Percentiles rank a stretch among this genome's conserved stretches.
Evolutionary conservation across 148 eudicot genomes (phyloP).

Genomic region (Linanthus parryae): DNA sequence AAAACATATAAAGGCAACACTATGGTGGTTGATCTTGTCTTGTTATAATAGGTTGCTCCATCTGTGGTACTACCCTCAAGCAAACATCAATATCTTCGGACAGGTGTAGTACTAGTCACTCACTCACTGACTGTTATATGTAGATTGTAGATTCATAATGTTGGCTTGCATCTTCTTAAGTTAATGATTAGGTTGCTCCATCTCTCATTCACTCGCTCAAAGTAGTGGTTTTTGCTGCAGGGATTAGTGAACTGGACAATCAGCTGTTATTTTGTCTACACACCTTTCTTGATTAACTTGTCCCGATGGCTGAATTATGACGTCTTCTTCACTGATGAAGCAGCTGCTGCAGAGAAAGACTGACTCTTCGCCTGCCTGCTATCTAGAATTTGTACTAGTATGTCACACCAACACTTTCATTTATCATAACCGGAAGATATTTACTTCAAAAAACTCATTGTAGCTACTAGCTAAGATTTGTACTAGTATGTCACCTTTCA

Average conservation of each 20-base stretch:
- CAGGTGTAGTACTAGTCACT: conserved; percentile 34
- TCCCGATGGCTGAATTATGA: conserved; percentile 77
- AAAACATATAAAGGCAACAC: background rate
- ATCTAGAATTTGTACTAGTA: background rate
- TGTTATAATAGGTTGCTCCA: conserved; percentile 38
- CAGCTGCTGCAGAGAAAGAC: conserved; percentile 15
- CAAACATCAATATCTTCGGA: conserved; percentile 61
- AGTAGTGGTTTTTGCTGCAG: too few relatives aligned
- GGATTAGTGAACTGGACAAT: conserved; percentile 78
- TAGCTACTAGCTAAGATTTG: background rate
- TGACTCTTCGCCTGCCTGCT: conserved; percentile 6
- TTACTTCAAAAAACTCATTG: background rate
- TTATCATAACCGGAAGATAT: background rate
- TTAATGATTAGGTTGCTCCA: background rate
- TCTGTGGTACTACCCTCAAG: conserved; percentile 85
- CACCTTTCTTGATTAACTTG: conserved; percentile 60
- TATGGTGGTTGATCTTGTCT: background rate
- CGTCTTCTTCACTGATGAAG: too few relatives aligned
- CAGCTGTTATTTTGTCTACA: conserved; percentile 75
- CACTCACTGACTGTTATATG: background rate
- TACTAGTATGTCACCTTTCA: too few relatives aligned
- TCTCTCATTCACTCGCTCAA: conserved; percentile 7
- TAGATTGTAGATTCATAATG: background rate
- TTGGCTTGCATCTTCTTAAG: background rate
- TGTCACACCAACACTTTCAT: too few relatives aligned